Percentiles rank a stretch among this genome's conserved stretches.
Conservation (phyloP, 805 yeast species). For the Groenewaldozyma tartarivorans region DNA sequence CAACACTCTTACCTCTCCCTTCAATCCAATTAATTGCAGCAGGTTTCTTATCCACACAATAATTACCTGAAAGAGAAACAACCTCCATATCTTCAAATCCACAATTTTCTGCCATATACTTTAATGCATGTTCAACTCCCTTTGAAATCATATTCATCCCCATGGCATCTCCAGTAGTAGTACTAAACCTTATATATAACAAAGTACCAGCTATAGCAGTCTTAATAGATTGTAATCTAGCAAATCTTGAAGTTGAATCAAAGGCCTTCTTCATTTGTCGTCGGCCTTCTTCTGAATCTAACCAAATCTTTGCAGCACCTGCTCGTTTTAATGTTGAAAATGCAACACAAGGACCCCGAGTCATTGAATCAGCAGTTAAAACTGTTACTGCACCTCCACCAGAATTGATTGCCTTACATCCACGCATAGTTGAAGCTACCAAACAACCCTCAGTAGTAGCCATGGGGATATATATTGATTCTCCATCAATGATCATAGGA, state of each 20-base stretch:
- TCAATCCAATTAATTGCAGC: slow-evolving; percentile 99
- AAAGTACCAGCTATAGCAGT: slow-evolving; percentile 92
- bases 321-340: slow-evolving; percentile 79
- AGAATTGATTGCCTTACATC: slow-evolving; percentile 93
- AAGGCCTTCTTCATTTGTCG: slow-evolving; percentile 70
- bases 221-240: slow-evolving; percentile 81
- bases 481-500: slow-evolving; percentile 85
- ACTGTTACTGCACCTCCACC: slow-evolving; percentile 96
- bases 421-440: slow-evolving; percentile 98
- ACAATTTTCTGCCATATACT: slow-evolving; percentile 73
- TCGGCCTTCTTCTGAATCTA: slow-evolving; percentile 93
- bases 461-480: slow-evolving; percentile 88
- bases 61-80: slow-evolving; percentile 91
- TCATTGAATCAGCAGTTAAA: slow-evolving; percentile 94
- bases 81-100: slow-evolving; percentile 94
- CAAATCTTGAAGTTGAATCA: slow-evolving; percentile 95
- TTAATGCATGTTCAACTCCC: slow-evolving; percentile 86
- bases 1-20: slow-evolving; percentile 97
- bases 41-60: slow-evolving; percentile 95
- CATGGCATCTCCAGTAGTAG: slow-evolving; percentile 99
- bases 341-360: slow-evolving; percentile 96
- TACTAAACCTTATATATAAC: slow-evolving; percentile 83
- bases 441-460: slow-evolving; percentile 99
- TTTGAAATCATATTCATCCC: slow-evolving; percentile 99
- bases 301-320: slow-evolving; percentile 91